phyloP scores from a whole-genome alignment of 805 yeast species.

The Candida maris region DNA sequence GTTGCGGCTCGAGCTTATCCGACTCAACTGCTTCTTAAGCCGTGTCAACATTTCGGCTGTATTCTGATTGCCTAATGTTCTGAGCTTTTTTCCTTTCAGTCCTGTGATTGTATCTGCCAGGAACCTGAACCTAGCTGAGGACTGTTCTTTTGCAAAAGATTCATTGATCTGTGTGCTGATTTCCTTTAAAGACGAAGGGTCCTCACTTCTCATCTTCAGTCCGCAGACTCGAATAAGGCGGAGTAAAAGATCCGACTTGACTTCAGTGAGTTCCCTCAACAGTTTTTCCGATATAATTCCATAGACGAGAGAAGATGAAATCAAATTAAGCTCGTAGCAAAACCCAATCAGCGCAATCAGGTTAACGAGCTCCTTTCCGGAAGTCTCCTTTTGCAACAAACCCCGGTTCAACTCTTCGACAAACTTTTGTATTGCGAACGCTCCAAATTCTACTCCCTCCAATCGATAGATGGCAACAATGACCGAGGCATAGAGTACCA shows the following conservation, averaged over 20 bases:
- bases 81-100: conserved; percentile 80
- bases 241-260: conserved; percentile 72
- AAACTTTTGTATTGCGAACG: conserved; percentile 70
- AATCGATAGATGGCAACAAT: conserved; percentile 69
- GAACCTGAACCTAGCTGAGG: conserved; percentile 62
- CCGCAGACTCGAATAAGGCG: conserved; percentile 76
- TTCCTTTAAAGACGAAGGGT: conserved; percentile 79
- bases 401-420: conserved; percentile 63
- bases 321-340: conserved; percentile 71
- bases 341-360: conserved; percentile 71
- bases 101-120: conserved; percentile 81
- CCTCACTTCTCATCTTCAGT: conserved; percentile 82
- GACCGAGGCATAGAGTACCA: conserved; percentile 74
- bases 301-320: conserved; percentile 71
- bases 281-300: conserved; percentile 56
- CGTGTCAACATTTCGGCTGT: conserved; percentile 51
- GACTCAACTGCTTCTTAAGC: conserved; percentile 61
- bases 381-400: conserved; percentile 27
- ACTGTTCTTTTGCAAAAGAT: conserved; percentile 33
- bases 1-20: conserved; percentile 41
- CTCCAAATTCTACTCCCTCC: conserved; percentile 89
- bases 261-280: conserved; percentile 50
- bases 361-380: conserved; percentile 42
- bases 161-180: conserved; percentile 61
- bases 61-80: conserved; percentile 46